A percentile compares a stretch with the other conserved stretches of the same genome.
phyloP scores from a whole-genome alignment of 345 rosid genomes.

The Diplotaxis tenuifolia region DNA sequence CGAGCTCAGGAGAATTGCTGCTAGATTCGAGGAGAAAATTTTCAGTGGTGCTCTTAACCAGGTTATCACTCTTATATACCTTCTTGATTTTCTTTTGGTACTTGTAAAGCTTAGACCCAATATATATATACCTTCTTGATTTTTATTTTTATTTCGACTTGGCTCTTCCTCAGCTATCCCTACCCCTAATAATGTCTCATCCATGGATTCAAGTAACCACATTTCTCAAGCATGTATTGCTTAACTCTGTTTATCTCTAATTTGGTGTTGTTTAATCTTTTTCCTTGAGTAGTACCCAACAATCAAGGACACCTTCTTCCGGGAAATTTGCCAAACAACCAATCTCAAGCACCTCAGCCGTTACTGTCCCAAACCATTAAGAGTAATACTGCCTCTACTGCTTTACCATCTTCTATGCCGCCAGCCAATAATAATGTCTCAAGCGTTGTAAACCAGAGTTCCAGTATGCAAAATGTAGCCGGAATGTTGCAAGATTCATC shows the following conservation, averaged over 20 bases:
- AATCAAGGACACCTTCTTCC: constrained; percentile 63
- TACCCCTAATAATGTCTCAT: constrained; percentile 43
- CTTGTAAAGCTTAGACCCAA: not conserved
- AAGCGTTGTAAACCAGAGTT: constrained; percentile 52
- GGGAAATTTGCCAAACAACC: constrained; percentile 53
- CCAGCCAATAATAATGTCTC: constrained; percentile 54
- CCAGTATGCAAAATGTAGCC: constrained; percentile 69
- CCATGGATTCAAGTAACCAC: constrained; percentile 59
- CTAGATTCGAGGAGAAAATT: constrained; percentile 77
- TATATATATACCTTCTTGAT: constrained; percentile 1
- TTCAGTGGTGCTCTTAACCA: constrained; percentile 60
- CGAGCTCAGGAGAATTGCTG: constrained; percentile 73
- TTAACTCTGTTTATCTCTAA: constrained; percentile 28
- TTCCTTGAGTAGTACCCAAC: constrained; percentile 43
- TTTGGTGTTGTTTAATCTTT: constrained; percentile 20
- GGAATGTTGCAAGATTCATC: constrained; percentile 63
- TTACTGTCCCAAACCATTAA: constrained; percentile 61
- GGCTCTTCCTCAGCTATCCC: constrained; percentile 47
- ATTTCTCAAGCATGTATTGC: constrained; percentile 4
- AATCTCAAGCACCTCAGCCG: constrained; percentile 69
- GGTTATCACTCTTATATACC: constrained; percentile 38
- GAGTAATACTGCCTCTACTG: constrained; percentile 57
- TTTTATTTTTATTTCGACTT: constrained; percentile 20
- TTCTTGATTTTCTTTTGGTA: not conserved
- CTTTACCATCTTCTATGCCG: constrained; percentile 61